Percentiles rank a stretch among this genome's conserved stretches.
These are phyloP conservation scores for Russula virescens DNA, from an alignment of 768 basidiomycete genomes.

Conservation along the genomic window DNA sequence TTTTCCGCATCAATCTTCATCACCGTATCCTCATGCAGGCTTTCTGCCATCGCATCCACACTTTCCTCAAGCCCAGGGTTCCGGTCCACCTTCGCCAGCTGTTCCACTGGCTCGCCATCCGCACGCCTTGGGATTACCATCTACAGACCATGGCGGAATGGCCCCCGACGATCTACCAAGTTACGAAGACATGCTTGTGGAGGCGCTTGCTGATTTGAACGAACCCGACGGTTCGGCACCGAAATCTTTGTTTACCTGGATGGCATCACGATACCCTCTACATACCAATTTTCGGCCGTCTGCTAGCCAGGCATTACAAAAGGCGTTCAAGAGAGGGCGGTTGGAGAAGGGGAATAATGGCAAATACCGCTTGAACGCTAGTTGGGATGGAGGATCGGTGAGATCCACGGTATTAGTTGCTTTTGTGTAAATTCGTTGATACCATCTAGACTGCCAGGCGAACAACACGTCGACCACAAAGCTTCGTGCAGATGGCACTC, in stretches of 20 bases:
- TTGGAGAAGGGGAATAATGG: slow-evolving; percentile 69
- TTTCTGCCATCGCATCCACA: slow-evolving; percentile 31
- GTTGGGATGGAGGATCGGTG: slow-evolving; percentile 80
- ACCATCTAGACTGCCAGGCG: slow-evolving; percentile 60
- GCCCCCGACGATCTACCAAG: slow-evolving; percentile 60
- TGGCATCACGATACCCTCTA: slow-evolving; percentile 74
- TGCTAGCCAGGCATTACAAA: slow-evolving; percentile 84
- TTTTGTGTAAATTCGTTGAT: not conserved
- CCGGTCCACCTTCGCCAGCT: slow-evolving; percentile 21
- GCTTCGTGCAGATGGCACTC: slow-evolving; percentile 31
- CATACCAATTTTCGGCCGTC: slow-evolving; percentile 88
- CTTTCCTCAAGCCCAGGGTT: slow-evolving; percentile 28
- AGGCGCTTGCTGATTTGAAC: slow-evolving; percentile 58
- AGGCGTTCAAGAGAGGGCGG: slow-evolving; percentile 76
- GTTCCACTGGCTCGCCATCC: slow-evolving; percentile 21
- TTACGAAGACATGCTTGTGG: slow-evolving; percentile 90
- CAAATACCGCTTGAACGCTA: slow-evolving; percentile 68
- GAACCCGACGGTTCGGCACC: slow-evolving; percentile 77
- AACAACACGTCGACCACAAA: slow-evolving; percentile 77
- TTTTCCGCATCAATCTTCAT: slow-evolving; percentile 28
- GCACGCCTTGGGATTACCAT: slow-evolving; percentile 21
- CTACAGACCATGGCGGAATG: slow-evolving; percentile 27
- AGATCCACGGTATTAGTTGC: slow-evolving; percentile 29
- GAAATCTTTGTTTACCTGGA: slow-evolving; percentile 80
- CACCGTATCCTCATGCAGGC: slow-evolving; percentile 35